Base-by-base conservation (phyloP, 2,329 filamentous ascomycete species). In the Lachnellula cervina region DNA sequence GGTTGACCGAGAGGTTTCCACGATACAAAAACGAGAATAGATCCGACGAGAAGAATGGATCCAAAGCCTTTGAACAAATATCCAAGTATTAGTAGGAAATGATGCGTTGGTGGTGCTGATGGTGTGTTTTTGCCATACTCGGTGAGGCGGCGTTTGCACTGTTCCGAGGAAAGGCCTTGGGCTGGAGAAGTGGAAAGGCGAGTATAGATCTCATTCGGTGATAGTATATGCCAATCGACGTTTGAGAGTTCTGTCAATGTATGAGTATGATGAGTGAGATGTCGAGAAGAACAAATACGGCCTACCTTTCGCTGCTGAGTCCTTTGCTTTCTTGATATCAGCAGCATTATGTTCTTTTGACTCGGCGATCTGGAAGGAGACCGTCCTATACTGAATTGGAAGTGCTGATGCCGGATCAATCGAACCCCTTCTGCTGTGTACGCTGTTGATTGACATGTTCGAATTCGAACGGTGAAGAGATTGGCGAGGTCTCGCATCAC, bases 61-160 rank as follows among this genome's bases (percentile, higher is more conserved):
- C 88, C 88, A 62, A 92, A 93, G 1, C 88, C 88, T 61, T 85
- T 86, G 73, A 90, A 90, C 64, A 91, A 84, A 71, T 92, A 92
- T 17, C 81, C 81, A 35, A 86, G 71, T 5, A 84, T 77, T 58
- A 81, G 82, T 44, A 75, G 74, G 45, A 83, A 68, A 59, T 79
- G 77, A 57, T 79, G 80, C 4, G 83, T 86, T 14, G 84, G 82
- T 1, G 87, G 83, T 3, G 83, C 79, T 4, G 86, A 83, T 4
- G 84, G 84, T 7, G 79, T 77, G 66, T 92, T 92, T 57, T 73
- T 80, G 37, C 88, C 88, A 70, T 87, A 80, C 65, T 87, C 76
- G 44, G 74, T 74, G 6, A 81, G 68, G 38, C 81, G 79, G 23
- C 78, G 75, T 40, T 76, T 72, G 49, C 79, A 78, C 64, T 86